phyloP scores from a whole-genome alignment of 495 filamentous ascomycete genomes.

The Pseudotulostoma volvatum region DNA sequence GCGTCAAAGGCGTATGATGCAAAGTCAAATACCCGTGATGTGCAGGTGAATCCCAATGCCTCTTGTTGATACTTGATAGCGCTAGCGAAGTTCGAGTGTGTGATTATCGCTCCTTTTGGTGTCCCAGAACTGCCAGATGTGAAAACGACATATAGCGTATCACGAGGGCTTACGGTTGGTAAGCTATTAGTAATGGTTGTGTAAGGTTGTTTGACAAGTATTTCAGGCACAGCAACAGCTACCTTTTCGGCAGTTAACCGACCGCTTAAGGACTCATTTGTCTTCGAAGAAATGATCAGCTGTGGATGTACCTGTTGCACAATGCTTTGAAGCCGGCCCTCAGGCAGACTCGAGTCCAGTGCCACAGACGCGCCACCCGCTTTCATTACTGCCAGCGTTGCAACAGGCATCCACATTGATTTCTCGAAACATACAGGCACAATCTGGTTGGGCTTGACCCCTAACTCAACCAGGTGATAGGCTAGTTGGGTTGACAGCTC shows the following conservation, averaged over 20 bases:
- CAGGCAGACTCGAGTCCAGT: slow-evolving; percentile 40
- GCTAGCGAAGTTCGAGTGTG: slow-evolving; percentile 23
- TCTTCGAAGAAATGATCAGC: slow-evolving; percentile 22
- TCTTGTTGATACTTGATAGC: slow-evolving; percentile 2
- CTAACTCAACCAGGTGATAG: slow-evolving; percentile 11
- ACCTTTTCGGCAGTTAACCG: background rate
- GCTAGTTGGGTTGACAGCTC: slow-evolving; percentile 12
- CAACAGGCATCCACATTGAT: slow-evolving; percentile 35
- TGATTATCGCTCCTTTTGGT: slow-evolving; percentile 30
- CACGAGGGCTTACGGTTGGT: background rate
- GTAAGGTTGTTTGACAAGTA: background rate
- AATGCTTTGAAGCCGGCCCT: slow-evolving; percentile 35
- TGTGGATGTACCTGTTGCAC: slow-evolving; percentile 30
- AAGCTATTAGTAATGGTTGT: background rate
- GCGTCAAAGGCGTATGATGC: slow-evolving; percentile 12
- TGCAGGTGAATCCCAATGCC: background rate
- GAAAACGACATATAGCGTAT: slow-evolving; percentile 27
- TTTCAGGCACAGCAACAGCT: background rate
- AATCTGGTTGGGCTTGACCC: slow-evolving; percentile 26
- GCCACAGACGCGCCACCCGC: slow-evolving; percentile 43
- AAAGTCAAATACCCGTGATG: slow-evolving; percentile 3
- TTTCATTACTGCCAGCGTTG: slow-evolving; percentile 38
- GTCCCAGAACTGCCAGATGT: slow-evolving; percentile 30
- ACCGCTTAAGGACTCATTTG: background rate
- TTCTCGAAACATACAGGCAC: slow-evolving; percentile 44